These are phyloP conservation scores for Globisporangium heterothallicum DNA, from an alignment of 352 stramenopile genomes.

Conservation along the genomic window DNA sequence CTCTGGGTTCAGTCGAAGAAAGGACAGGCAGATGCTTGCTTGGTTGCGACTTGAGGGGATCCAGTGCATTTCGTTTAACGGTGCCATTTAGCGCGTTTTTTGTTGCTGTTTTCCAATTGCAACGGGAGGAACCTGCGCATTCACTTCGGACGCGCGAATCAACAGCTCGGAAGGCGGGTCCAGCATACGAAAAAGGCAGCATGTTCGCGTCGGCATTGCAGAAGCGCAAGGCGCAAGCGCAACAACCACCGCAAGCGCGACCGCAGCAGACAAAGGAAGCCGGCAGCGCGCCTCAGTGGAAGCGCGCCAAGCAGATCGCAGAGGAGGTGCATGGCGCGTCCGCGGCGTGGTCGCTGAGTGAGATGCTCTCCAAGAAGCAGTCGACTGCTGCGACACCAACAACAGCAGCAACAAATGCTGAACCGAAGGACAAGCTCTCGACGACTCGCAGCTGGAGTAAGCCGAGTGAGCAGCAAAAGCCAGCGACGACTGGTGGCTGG, in stretches of 20 bases:
- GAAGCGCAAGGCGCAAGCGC: constrained; percentile 8
- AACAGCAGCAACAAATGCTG: too few species aligned
- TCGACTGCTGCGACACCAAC: neutral
- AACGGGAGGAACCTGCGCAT: neutral
- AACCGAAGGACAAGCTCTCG: too few species aligned
- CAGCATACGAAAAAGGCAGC: neutral
- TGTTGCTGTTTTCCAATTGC: neutral
- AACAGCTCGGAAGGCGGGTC: too few species aligned
- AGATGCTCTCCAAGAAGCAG: constrained; percentile 6
- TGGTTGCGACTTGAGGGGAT: neutral
- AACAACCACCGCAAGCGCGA: neutral
- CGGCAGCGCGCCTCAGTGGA: neutral
- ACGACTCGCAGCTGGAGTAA: neutral
- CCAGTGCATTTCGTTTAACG: neutral
- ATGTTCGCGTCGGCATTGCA: constrained; percentile 8
- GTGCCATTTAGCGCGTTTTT: constrained; percentile 3
- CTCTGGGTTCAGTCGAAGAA: neutral
- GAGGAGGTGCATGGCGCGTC: neutral
- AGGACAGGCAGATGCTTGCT: neutral
- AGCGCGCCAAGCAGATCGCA: neutral
- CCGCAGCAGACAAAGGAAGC: neutral
- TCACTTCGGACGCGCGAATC: neutral
- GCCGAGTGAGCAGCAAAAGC: neutral
- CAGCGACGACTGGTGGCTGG: neutral
- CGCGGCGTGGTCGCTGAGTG: neutral